A percentile compares a stretch with the other conserved stretches of the same genome.
Conservation (phyloP, 164 flowering plant species). For the Pachysandra terminalis region DNA sequence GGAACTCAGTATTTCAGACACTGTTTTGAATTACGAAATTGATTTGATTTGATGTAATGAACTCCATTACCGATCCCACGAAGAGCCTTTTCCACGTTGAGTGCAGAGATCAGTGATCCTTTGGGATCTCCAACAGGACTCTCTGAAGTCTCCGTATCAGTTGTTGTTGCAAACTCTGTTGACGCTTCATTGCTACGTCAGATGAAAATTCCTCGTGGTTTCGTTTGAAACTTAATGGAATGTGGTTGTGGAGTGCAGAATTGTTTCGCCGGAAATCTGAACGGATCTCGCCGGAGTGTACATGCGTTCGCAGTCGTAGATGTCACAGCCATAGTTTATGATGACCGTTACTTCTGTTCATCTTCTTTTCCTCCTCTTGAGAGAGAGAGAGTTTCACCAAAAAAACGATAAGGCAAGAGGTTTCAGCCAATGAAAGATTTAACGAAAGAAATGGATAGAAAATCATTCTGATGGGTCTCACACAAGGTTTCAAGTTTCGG, state of each 20-base stretch:
- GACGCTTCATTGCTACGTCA: conserved; percentile 33
- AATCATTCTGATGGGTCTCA: too few relatives aligned
- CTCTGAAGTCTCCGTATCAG: conserved; percentile 20
- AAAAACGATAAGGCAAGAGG: conserved; percentile 14
- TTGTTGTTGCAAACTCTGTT: conserved; percentile 20
- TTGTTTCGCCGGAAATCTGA: background rate
- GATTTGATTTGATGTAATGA: background rate
- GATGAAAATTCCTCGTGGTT: conserved; percentile 11
- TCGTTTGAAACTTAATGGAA: conserved; percentile 8
- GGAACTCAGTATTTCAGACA: background rate
- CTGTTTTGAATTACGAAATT: background rate
- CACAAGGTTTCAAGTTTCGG: too few relatives aligned
- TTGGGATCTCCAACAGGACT: conserved; percentile 40
- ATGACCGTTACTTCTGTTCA: background rate
- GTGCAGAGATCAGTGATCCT: conserved; percentile 62
- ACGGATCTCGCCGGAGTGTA: conserved; percentile 12
- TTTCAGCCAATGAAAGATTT: conserved; percentile 12
- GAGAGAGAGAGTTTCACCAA: background rate
- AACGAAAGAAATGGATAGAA: background rate
- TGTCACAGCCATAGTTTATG: conserved; percentile 21
- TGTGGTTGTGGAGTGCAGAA: background rate
- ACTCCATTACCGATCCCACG: conserved; percentile 65
- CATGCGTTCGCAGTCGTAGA: conserved; percentile 26
- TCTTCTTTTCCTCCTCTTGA: background rate
- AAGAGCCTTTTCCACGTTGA: conserved; percentile 73